Evolutionary conservation across 1,139 yeast genomes (phyloP).

Genomic region (Hyphopichia pseudoburtonii): DNA sequence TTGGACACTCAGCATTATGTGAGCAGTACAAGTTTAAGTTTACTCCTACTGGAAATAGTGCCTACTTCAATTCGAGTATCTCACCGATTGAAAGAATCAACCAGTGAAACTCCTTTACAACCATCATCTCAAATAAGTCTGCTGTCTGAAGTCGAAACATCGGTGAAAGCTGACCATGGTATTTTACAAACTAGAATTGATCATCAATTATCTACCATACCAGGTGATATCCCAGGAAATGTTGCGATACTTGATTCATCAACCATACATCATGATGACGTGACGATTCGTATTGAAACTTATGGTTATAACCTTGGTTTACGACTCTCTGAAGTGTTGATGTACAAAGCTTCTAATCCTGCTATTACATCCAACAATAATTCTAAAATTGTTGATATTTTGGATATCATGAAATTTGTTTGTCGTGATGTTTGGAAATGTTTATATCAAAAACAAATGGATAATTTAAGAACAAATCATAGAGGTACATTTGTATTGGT

Average conservation of each 20-base stretch:
- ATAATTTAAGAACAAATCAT: constrained; percentile 88
- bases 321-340: constrained; percentile 68
- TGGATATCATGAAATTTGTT: constrained; percentile 86
- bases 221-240: constrained; percentile 42
- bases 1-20: constrained; percentile 33
- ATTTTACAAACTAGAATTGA: constrained; percentile 17
- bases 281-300: constrained; percentile 58
- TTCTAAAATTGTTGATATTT: constrained; percentile 53
- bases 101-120: constrained; percentile 9
- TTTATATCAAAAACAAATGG: constrained; percentile 83
- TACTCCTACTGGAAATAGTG: constrained; percentile 70
- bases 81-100: constrained; percentile 17
- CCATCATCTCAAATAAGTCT: no score
- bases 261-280: constrained; percentile 48
- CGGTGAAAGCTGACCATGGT: neutral
- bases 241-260: constrained; percentile 38
- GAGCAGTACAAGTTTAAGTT: constrained; percentile 52
- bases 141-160: neutral
- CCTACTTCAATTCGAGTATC: constrained; percentile 68
- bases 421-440: constrained; percentile 90
- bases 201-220: constrained; percentile 22
- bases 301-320: constrained; percentile 77
- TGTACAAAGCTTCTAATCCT: constrained; percentile 51
- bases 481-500: constrained; percentile 80
- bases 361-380: constrained; percentile 16